Percentiles rank a stretch among this genome's conserved stretches.
Evolutionary conservation across 768 basidiomycete species (phyloP).

Genomic region (Suillus alpinus): DNA sequence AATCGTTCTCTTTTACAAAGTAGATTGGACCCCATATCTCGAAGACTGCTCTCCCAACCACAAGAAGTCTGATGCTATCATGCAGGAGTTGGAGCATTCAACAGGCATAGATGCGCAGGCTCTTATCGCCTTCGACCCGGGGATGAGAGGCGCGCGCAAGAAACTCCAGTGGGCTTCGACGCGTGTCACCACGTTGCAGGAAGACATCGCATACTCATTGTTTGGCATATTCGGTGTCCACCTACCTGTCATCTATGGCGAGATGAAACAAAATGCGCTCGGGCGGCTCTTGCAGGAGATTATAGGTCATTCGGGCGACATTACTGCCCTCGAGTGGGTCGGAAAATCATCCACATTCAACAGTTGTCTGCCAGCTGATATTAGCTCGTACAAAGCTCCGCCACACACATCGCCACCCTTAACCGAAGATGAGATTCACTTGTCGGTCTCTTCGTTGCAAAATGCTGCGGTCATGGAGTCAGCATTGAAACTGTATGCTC

Average conservation of each 20-base stretch:
- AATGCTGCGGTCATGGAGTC: too few species aligned
- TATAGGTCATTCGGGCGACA: background rate
- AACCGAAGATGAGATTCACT: too few species aligned
- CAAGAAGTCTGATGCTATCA: too few species aligned
- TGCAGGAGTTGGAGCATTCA: too few species aligned
- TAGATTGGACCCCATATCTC: conserved; percentile 14
- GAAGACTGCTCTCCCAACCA: background rate
- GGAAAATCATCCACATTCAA: background rate
- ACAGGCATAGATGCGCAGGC: too few species aligned
- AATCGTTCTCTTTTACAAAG: conserved; percentile 26
- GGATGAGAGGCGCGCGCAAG: background rate
- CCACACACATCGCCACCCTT: too few species aligned
- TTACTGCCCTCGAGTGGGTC: background rate
- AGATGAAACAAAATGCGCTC: too few species aligned
- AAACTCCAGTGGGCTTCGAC: background rate
- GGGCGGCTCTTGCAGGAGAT: background rate
- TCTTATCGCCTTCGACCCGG: background rate
- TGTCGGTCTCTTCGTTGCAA: too few species aligned
- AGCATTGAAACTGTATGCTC: too few species aligned
- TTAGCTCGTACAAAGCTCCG: too few species aligned
- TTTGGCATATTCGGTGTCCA: background rate
- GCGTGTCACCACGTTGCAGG: background rate
- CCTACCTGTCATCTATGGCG: background rate
- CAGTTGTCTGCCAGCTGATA: too few species aligned
- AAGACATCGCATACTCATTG: background rate